Base-by-base conservation (phyloP, 257 asterid genomes). In the Ehretia macrophylla region DNA sequence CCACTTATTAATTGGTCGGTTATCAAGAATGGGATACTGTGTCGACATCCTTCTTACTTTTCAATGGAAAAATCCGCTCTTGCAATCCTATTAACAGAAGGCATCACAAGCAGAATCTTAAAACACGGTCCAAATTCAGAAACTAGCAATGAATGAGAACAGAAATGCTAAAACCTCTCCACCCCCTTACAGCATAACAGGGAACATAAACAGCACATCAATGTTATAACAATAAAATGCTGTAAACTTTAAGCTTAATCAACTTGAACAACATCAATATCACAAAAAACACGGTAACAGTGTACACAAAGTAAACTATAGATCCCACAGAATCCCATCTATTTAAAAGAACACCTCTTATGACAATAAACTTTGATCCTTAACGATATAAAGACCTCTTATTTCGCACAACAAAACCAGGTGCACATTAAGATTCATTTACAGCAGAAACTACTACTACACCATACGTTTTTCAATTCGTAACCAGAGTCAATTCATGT, bases 1-100 rank as follows among this genome's bases (percentile, higher is more conserved):
- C 81, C 81, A 75, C 59, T 75, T 75, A 56, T 71, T 71, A 51
- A 75, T 75, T 51, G 81, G 77, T 18, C 74, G 74, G 61, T 71
- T 56, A 58, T 70, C 72, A 37, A 75, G 77, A 62, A 71, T 39
- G 16, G 81, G 77, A 59, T 70, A 71, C 56, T 70, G 58, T 8
- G 68, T 62, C 44, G 77, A 62, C 77, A 72, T 72, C 19, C n/a
- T 69, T 57, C 60, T 59, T 49, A 58, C 21, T 57, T 23, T 47
- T 37, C 59, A 49, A 44, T 39, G 14, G 35, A 16, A 45, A 0
- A 46, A 3, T 47, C 19, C 48, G n/a, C n/a, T 44, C 38, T 2
- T 12, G 40, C 32, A 11, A 14, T 52, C 23, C 61, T 17, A 55
- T 17, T 27, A 17, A 55, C 11, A 14, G 22, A 55, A 64, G 46